Base-by-base conservation (phyloP, 176 grass and related monocot genomes). In the Triticum dicoccoides region DNA sequence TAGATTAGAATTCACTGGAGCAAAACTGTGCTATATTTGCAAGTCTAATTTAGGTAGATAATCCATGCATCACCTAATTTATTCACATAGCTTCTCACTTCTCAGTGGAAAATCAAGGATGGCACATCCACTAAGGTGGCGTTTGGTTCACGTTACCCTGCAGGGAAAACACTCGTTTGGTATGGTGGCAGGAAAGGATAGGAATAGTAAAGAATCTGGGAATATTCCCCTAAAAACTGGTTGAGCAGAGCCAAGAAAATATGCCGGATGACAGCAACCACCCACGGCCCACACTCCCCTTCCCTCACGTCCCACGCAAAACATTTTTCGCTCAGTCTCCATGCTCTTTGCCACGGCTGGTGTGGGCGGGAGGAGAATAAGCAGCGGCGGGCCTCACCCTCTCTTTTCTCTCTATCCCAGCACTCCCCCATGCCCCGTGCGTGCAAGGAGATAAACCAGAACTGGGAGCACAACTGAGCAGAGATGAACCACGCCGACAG, bases 41-140 rank as follows among this genome's bases (percentile, higher is more conserved):
- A 29, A 52, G 71, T 71, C 78, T 41, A 83, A 18, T 87, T 24
- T 69, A 69, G 61, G 24, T 65, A 83, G 78, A 15, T n/a, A 37
- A 78, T 78, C 77, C 56, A 89, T 64, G 63, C 6, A 61, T 42
- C 7, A 45, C 80, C 59, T 66, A 65, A 61, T 42, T 66, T 42
- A 32, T 75, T 68, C 44, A 76, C 62, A 89, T n/a, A 84, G 24
- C n/a, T 71, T 69, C 34, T 77, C 47, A 35, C 39, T 83, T 83
- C 44, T 76, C 35, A 47, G n/a, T 42, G 69, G 33, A 73, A 89
- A 32, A 73, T 73, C 17, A 72, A 17, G 47, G 37, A 65, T 45
- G 61, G 62, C 41, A 17, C 21, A 61, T 83, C 18, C 15, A 85
- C 47, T 67, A 38, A 73, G 54, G 18, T 59, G 54, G 54, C 2